Evolutionary conservation across 2,329 filamentous ascomycete species (phyloP).

Genomic region (Nannizziopsis barbatae): DNA sequence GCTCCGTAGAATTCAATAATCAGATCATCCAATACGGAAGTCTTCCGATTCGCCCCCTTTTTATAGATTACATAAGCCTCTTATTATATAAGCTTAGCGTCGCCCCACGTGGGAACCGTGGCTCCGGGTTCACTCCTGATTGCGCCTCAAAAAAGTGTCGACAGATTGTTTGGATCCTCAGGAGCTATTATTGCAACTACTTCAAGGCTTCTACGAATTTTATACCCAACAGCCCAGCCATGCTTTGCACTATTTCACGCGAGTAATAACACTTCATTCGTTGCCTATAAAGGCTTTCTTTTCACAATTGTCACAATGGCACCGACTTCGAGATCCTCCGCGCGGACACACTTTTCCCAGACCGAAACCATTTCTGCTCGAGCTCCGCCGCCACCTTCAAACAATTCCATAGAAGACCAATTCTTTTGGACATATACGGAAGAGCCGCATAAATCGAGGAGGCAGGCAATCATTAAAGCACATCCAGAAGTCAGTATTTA

Average conservation of each 20-base stretch:
- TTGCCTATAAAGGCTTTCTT: not conserved
- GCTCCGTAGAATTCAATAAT: no score
- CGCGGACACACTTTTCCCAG: not conserved
- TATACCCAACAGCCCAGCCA: not conserved
- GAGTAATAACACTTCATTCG: not conserved
- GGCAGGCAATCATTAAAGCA: slow-evolving; percentile 92
- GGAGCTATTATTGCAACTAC: not conserved
- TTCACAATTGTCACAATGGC: slow-evolving; percentile 16
- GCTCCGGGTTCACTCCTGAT: slow-evolving; percentile 8
- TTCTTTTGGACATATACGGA: slow-evolving; percentile 99
- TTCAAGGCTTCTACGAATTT: not conserved
- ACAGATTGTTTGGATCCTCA: not conserved
- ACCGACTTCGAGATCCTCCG: not conserved
- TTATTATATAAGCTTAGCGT: slow-evolving; percentile 4
- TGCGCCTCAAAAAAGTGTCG: not conserved
- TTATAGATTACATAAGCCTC: not conserved
- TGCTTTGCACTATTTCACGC: not conserved
- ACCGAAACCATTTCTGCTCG: slow-evolving; percentile 1
- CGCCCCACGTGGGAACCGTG: slow-evolving; percentile 12
- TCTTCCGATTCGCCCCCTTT: not conserved
- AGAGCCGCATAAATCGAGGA: slow-evolving; percentile 83
- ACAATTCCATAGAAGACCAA: slow-evolving; percentile 39
- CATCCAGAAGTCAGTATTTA: slow-evolving; percentile 71
- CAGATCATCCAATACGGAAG: not conserved
- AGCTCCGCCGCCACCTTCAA: slow-evolving; percentile 21